Base-by-base conservation (phyloP, 345 rosid species). In the Garcia nutans region DNA sequence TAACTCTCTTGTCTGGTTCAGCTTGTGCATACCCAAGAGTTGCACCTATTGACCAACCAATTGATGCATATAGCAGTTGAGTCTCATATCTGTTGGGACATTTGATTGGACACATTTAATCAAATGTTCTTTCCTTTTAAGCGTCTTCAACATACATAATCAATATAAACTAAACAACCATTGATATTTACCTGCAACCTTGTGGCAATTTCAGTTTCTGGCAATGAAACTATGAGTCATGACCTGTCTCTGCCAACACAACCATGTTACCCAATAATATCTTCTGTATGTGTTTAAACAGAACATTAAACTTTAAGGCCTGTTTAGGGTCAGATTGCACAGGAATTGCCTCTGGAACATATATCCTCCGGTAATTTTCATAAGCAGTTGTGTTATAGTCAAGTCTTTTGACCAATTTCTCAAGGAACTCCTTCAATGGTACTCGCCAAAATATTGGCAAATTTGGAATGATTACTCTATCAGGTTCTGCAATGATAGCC, bases 401-500 rank as follows among this genome's bases (percentile, higher is more conserved):
- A 44, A 85, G 68, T 70, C 65, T 77, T 70, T 74, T 57, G 0
- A 80, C 71, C 0, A 83, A 80, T 17, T 74, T 75, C 17, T 26
- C 58, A 37, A 79, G 78, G 62, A 83, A 85, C 22, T 81, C 82
- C 74, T 79, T 83, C 85, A 83, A 81, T 10, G 74, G 76, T 23
- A 81, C 78, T 10, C 82, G 73, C 26, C 85, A 82, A 19, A 81
- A 83, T 16, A 79, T 76, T 33, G 85, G 85, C 50, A 65, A 3
- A 9, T n/a, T 22, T 12, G 78, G 83, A 3, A 83, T 70, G 2
- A 77, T 70, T 19, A 83, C 78, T 8, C 88, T 63, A 41, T 83
- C 86, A 33, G 86, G 85, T 75, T 83, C 80, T 64, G 82, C 83
- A 20, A 83, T 61, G 33, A 85, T 67, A 3, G 86, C 83, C 68